phyloP scores from a whole-genome alignment of 2,329 filamentous ascomycete genomes.

The Eutypa lata region DNA sequence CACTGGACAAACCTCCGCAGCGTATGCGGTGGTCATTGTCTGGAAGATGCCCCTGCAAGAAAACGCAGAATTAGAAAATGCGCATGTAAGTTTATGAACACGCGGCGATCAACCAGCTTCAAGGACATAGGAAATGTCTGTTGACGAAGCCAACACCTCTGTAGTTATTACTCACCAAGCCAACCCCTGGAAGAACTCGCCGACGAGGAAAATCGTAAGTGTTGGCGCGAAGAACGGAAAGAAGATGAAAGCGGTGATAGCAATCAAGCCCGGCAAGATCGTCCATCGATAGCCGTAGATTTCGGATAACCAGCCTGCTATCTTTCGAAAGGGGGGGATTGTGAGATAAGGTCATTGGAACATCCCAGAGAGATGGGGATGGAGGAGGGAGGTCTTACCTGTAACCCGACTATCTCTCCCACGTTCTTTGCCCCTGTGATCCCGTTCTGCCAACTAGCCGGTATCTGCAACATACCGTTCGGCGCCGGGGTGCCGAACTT shows the following conservation, averaged over 20 bases:
- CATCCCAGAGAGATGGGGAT: background rate
- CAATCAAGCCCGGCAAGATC: conserved; percentile 34
- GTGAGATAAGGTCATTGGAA: background rate
- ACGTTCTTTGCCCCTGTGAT: conserved; percentile 41
- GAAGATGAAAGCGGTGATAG: conserved; percentile 37
- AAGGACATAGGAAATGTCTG: too few species aligned
- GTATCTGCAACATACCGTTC: conserved; percentile 37
- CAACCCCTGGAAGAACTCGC: conserved; percentile 38
- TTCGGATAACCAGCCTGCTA: conserved; percentile 42
- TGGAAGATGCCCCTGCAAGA: conserved; percentile 22
- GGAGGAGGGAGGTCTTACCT: conserved; percentile 14
- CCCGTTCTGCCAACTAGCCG: conserved; percentile 45
- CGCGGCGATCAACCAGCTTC: too few species aligned
- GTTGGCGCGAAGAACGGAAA: conserved; percentile 37
- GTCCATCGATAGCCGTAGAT: conserved; percentile 37
- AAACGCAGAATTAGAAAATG: background rate
- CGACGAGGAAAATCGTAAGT: conserved; percentile 33
- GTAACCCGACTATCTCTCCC: conserved; percentile 45
- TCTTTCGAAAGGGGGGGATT: conserved; percentile 9
- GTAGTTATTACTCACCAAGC: conserved; percentile 23
- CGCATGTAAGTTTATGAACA: too few species aligned
- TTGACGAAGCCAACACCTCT: too few species aligned
- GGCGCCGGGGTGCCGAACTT: conserved; percentile 29
- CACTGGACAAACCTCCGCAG: conserved; percentile 27
- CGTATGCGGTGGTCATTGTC: conserved; percentile 27